Conservation (phyloP, 108 stramenopile species). For the Nitzschia sp. region DNA sequence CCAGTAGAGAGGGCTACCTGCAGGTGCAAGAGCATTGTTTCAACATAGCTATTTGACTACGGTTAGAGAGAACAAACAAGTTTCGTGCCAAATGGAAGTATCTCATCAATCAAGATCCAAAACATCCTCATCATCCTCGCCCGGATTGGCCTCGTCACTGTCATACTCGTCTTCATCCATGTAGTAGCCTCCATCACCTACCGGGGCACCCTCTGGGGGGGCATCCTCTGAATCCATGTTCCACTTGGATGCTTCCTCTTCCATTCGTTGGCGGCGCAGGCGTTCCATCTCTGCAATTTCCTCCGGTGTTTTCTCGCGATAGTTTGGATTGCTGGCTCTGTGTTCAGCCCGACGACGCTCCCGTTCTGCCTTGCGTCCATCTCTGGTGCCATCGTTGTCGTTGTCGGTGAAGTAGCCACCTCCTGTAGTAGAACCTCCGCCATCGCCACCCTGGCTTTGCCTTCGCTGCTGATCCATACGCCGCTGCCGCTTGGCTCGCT, state of each 20-base stretch:
- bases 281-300: conserved; percentile 87
- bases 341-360: conserved; percentile 81
- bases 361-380: conserved; percentile 80
- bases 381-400: conserved; percentile 76
- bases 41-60: too few relatives aligned
- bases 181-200: conserved; percentile 35
- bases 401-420: conserved; percentile 33
- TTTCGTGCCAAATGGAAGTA: too few relatives aligned
- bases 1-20: too few relatives aligned
- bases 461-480: conserved; percentile 48
- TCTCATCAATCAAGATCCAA: conserved; percentile 82
- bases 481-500: conserved; percentile 76
- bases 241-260: conserved; percentile 84
- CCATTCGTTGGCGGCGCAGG: conserved; percentile 73
- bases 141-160: conserved; percentile 20
- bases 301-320: conserved; percentile 78
- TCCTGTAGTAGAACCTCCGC: conserved; percentile 4
- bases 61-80: too few relatives aligned
- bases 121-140: conserved; percentile 54
- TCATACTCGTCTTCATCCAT: conserved; percentile 37
- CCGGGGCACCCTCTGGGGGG: conserved; percentile 38
- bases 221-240: conserved; percentile 77
- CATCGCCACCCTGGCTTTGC: conserved; percentile 42
- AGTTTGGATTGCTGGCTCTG: conserved; percentile 60
- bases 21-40: too few relatives aligned